A percentile compares a stretch with the other conserved stretches of the same genome.
phyloP scores from a whole-genome alignment of 2,329 filamentous ascomycete genomes.

The Cladophialophora chaetospira region DNA sequence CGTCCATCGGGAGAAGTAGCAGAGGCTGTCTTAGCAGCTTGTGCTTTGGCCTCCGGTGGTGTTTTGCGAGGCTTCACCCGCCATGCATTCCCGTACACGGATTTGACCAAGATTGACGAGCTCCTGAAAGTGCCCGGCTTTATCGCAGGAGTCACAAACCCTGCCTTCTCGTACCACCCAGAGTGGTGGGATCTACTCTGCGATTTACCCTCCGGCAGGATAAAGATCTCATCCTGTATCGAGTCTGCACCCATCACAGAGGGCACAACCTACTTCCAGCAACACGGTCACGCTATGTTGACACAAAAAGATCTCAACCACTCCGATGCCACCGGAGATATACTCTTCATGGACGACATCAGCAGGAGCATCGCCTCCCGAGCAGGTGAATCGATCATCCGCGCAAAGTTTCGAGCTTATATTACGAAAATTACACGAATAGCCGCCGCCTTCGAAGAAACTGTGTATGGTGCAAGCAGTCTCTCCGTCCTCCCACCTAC shows the following conservation, averaged over 20 bases:
- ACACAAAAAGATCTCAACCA: slow-evolving; percentile 35
- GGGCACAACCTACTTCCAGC: slow-evolving; percentile 82
- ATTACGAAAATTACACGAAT: slow-evolving; percentile 92
- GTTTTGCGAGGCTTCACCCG: slow-evolving; percentile 91
- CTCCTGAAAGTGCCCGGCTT: slow-evolving; percentile 94
- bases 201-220: slow-evolving; percentile 84
- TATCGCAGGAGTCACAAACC: slow-evolving; percentile 96
- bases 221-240: slow-evolving; percentile 91
- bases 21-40: slow-evolving; percentile 96
- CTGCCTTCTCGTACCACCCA: slow-evolving; percentile 88
- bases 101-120: slow-evolving; percentile 96
- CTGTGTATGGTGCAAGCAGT: slow-evolving; percentile 88
- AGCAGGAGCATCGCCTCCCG: slow-evolving; percentile 79
- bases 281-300: slow-evolving; percentile 60
- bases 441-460: slow-evolving; percentile 91
- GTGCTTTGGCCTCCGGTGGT: slow-evolving; percentile 87
- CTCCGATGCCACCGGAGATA: slow-evolving; percentile 78
- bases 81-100: slow-evolving; percentile 96
- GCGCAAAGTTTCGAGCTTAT: slow-evolving; percentile 92
- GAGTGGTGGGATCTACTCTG: slow-evolving; percentile 99
- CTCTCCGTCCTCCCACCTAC: slow-evolving; percentile 77
- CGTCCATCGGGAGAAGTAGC: slow-evolving; percentile 94
- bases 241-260: slow-evolving; percentile 80
- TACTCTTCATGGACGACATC: slow-evolving; percentile 84
- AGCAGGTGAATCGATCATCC: slow-evolving; percentile 84